Conservation (phyloP, 2,329 filamentous ascomycete genomes). For the Cladophialophora psammophila region DNA sequence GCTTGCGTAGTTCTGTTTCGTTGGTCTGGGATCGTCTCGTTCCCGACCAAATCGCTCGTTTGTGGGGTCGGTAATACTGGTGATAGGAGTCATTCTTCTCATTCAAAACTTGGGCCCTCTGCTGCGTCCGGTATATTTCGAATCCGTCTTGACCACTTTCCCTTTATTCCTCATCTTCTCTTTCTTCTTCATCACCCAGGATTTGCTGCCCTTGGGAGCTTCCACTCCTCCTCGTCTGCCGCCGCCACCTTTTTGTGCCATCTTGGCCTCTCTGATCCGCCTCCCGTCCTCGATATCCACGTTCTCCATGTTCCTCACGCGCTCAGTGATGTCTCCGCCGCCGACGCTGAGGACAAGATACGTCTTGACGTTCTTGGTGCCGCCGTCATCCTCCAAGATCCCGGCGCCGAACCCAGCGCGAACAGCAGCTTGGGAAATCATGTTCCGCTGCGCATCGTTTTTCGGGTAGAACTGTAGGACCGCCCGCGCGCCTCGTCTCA, state of each 20-base stretch:
- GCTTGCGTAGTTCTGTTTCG: too few relatives aligned
- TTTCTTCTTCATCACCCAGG: conserved; percentile 70
- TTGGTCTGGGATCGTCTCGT: too few relatives aligned
- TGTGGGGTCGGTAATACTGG: background rate
- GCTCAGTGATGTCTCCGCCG: conserved; percentile 85
- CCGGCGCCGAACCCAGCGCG: conserved; percentile 95
- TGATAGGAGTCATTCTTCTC: background rate
- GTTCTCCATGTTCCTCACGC: conserved; percentile 86
- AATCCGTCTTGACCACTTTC: conserved; percentile 88
- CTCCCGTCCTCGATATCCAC: conserved; percentile 80
- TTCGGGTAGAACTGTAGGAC: conserved; percentile 99
- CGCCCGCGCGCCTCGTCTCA: conserved; percentile 83
- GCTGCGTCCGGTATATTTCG: conserved; percentile 93
- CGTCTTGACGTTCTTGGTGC: conserved; percentile 96
- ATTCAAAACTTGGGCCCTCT: conserved; percentile 76
- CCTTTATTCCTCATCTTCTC: conserved; percentile 93
- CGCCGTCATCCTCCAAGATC: conserved; percentile 91
- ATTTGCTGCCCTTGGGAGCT: conserved; percentile 59
- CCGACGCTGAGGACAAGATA: conserved; percentile 95
- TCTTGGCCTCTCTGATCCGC: conserved; percentile 52
- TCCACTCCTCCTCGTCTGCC: conserved; percentile 53
- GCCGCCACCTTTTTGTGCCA: conserved; percentile 48
- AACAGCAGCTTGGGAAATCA: conserved; percentile 91
- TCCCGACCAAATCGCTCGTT: too few relatives aligned
- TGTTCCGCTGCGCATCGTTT: conserved; percentile 86